These are phyloP conservation scores for Globisporangium perplexum DNA, from an alignment of 352 stramenopile species.

Conservation along the genomic window DNA sequence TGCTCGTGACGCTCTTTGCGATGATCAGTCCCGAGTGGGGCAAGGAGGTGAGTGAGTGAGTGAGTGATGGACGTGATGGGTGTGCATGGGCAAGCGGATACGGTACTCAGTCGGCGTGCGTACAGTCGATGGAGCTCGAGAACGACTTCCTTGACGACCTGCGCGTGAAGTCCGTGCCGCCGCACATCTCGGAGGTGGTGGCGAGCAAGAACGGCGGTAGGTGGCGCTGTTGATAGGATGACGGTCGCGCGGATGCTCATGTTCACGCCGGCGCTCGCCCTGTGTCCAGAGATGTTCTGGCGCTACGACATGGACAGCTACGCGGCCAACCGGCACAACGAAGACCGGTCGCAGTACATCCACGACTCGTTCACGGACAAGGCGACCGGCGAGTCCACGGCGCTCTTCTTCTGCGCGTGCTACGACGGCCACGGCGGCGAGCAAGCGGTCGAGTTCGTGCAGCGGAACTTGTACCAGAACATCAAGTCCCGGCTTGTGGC, in stretches of 20 bases:
- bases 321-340: slow-evolving; percentile 54
- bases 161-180: slow-evolving; percentile 37
- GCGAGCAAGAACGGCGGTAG: slow-evolving; percentile 22
- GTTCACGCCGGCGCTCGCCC: too few relatives aligned
- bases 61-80: neutral
- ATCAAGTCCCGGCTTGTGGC: slow-evolving; percentile 32
- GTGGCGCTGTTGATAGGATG: too few relatives aligned
- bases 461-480: slow-evolving; percentile 54
- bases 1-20: slow-evolving; percentile 50
- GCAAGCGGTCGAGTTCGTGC: slow-evolving; percentile 60
- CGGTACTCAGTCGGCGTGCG: neutral
- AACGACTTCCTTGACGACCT: slow-evolving; percentile 42
- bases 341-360: slow-evolving; percentile 58
- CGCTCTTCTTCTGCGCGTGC: slow-evolving; percentile 64
- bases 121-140: slow-evolving; percentile 24
- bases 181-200: slow-evolving; percentile 48
- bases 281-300: slow-evolving; percentile 39
- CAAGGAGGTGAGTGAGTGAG: slow-evolving; percentile 27
- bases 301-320: slow-evolving; percentile 70
- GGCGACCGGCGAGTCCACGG: slow-evolving; percentile 14
- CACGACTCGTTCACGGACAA: slow-evolving; percentile 25
- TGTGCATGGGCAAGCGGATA: neutral
- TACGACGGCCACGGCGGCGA: slow-evolving; percentile 67
- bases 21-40: slow-evolving; percentile 54
- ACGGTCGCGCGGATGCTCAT: neutral